These are phyloP conservation scores for Leccinum variicolor DNA, from an alignment of 768 basidiomycete genomes.

Conservation along the genomic window DNA sequence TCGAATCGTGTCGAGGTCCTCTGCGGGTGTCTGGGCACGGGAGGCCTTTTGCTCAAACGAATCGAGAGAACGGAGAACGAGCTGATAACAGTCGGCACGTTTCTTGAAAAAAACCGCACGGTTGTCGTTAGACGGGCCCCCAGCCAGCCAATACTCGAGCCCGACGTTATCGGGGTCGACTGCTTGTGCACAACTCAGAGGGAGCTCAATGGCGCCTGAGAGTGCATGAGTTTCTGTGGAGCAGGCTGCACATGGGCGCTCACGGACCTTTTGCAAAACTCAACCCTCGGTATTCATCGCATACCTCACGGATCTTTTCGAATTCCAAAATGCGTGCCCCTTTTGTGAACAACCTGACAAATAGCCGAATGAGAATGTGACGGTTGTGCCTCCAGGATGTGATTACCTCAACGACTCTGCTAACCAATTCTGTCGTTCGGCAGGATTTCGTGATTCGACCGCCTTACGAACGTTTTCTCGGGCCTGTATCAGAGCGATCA, in stretches of 20 bases:
- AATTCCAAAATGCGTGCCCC: slow-evolving; percentile 82
- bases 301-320: slow-evolving; percentile 80
- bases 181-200: slow-evolving; percentile 76
- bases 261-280: slow-evolving; percentile 74
- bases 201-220: slow-evolving; percentile 80
- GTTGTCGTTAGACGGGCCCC: slow-evolving; percentile 54
- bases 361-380: slow-evolving; percentile 2
- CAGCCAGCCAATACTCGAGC: slow-evolving; percentile 72
- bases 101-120: slow-evolving; percentile 55
- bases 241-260: background rate
- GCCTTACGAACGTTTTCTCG: slow-evolving; percentile 92
- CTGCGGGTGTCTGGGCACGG: slow-evolving; percentile 30
- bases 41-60: slow-evolving; percentile 70
- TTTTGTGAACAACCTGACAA: slow-evolving; percentile 76
- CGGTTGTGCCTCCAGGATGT: background rate
- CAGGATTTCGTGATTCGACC: slow-evolving; percentile 69
- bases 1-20: slow-evolving; percentile 69
- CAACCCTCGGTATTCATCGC: slow-evolving; percentile 85
- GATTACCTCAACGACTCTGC: slow-evolving; percentile 82
- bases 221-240: background rate
- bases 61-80: slow-evolving; percentile 77
- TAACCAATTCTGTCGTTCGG: slow-evolving; percentile 75
- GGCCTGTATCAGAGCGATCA: slow-evolving; percentile 49
- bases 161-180: slow-evolving; percentile 76
- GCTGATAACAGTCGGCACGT: slow-evolving; percentile 74